A percentile compares a stretch with the other conserved stretches of the same genome.
phyloP scores from a whole-genome alignment of 1,284 basidiomycete species.

The Sporisorium graminicola region DNA sequence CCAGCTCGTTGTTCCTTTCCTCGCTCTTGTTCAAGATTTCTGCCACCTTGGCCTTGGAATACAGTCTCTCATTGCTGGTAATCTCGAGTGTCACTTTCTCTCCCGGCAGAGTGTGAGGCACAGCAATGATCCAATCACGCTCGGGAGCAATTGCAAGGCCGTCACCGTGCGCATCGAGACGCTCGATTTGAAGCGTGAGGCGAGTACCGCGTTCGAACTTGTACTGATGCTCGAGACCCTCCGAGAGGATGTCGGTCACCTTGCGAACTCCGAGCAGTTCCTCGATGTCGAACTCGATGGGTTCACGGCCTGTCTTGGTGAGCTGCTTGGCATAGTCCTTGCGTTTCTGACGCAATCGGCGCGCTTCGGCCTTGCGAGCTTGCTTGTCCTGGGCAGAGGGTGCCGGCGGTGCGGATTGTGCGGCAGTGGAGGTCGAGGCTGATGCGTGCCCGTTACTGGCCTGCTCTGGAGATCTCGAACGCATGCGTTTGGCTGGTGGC shows the following conservation, averaged over 20 bases:
- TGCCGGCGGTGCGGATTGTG: neutral
- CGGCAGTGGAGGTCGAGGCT: constrained; percentile 16
- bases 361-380: constrained; percentile 44
- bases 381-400: constrained; percentile 32
- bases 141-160: constrained; percentile 60
- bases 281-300: constrained; percentile 65
- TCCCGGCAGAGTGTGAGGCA: constrained; percentile 62
- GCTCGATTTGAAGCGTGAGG: constrained; percentile 52
- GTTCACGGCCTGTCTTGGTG: constrained; percentile 64
- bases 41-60: constrained; percentile 58
- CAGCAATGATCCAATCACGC: constrained; percentile 62
- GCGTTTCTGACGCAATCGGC: constrained; percentile 56
- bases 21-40: constrained; percentile 38
- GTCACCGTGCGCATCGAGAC: constrained; percentile 66
- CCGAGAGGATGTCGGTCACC: constrained; percentile 54
- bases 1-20: constrained; percentile 45
- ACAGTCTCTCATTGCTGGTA: constrained; percentile 57
- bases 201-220: constrained; percentile 54
- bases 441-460: neutral
- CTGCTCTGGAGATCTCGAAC: constrained; percentile 36
- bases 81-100: constrained; percentile 59
- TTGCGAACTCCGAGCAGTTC: constrained; percentile 56
- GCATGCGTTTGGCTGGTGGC: constrained; percentile 41
- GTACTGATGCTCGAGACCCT: constrained; percentile 53
- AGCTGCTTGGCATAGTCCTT: constrained; percentile 60